phyloP scores from a whole-genome alignment of 2,329 filamentous ascomycete species.

The Cercospora berteroae region DNA sequence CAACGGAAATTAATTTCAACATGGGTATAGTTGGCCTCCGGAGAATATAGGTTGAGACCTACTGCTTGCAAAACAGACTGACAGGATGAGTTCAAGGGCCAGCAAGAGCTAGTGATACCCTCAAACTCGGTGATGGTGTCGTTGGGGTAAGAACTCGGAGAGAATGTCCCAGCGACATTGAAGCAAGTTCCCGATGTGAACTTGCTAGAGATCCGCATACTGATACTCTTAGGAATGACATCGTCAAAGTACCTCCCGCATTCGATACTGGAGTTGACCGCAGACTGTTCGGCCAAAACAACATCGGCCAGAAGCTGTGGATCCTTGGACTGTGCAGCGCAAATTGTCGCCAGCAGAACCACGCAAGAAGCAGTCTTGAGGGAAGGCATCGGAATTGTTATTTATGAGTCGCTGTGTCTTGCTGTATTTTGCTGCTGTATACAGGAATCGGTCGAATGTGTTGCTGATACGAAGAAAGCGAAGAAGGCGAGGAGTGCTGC shows the following conservation, averaged over 20 bases:
- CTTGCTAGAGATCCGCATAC: neutral
- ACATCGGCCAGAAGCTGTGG: neutral
- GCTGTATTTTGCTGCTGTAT: neutral
- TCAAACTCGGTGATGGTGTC: neutral
- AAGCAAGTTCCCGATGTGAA: neutral
- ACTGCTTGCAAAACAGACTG: neutral
- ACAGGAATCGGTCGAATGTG: neutral
- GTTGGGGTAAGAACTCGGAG: neutral
- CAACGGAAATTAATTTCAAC: neutral
- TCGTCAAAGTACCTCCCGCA: neutral
- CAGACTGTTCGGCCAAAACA: neutral
- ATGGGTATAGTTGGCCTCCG: slow-evolving; percentile 1
- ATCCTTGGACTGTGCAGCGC: neutral
- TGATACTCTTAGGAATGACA: neutral
- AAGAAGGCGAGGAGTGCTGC: neutral
- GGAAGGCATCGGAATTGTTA: neutral
- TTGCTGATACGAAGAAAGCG: neutral
- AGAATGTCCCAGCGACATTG: neutral
- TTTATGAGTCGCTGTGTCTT: neutral
- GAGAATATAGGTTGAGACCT: neutral
- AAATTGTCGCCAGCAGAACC: neutral
- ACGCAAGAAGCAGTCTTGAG: neutral
- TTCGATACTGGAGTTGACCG: neutral
- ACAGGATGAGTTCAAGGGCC: neutral
- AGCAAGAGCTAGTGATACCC: neutral